These are phyloP conservation scores for Thermothelomyces thermophilus DNA, from an alignment of 2,329 filamentous ascomycete species.

Conservation along the genomic window DNA sequence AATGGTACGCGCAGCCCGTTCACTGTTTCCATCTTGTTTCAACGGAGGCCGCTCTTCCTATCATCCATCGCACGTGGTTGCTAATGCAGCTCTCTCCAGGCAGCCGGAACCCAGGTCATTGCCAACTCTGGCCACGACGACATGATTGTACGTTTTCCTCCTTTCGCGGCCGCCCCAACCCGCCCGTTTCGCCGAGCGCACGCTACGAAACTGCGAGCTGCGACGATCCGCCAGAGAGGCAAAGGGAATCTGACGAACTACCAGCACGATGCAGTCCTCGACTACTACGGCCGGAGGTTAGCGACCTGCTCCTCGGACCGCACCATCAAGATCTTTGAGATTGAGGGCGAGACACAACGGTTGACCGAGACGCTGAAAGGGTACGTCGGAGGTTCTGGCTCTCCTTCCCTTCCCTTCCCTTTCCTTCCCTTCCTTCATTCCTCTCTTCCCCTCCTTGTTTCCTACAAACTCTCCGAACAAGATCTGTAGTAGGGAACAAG, in stretches of 20 bases:
- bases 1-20: slow-evolving; percentile 9
- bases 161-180: background rate
- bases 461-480: background rate
- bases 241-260: slow-evolving; percentile 10
- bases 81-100: slow-evolving; percentile 26
- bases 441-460: too few species aligned
- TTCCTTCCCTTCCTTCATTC: too few species aligned
- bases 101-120: slow-evolving; percentile 59
- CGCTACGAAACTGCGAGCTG: background rate
- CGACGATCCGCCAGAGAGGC: background rate
- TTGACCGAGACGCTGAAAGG: slow-evolving; percentile 91
- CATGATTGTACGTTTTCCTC: slow-evolving; percentile 82
- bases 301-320: slow-evolving; percentile 97
- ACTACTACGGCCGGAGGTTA: slow-evolving; percentile 94
- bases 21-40: background rate
- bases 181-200: background rate
- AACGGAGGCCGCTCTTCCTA: background rate
- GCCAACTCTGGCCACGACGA: slow-evolving; percentile 90
- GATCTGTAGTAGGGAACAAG: slow-evolving; percentile 4
- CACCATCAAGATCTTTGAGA: slow-evolving; percentile 98
- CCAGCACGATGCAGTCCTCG: slow-evolving; percentile 93
- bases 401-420: too few species aligned
- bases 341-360: slow-evolving; percentile 86
- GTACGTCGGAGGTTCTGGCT: too few species aligned
- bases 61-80: background rate